These are phyloP conservation scores for Neonothopanus nambi DNA, from an alignment of 1,284 basidiomycete genomes.

Conservation along the genomic window DNA sequence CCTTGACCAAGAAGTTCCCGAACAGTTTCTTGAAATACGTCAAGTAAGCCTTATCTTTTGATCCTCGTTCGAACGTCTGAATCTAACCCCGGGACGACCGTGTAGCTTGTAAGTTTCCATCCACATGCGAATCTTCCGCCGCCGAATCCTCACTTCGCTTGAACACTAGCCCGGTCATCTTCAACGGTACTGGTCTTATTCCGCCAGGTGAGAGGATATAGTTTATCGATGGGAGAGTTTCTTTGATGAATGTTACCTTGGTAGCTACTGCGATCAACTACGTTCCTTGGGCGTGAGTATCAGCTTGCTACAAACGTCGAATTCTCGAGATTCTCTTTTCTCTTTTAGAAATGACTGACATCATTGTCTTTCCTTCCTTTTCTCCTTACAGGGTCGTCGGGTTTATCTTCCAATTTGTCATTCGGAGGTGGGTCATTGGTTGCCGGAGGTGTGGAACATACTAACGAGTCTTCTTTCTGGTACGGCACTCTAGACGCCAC, in stretches of 20 bases:
- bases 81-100: conserved; percentile 37
- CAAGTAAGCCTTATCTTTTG: conserved; percentile 31
- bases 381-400: conserved; percentile 37
- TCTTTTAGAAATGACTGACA: too few relatives aligned
- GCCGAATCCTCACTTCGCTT: background rate
- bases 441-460: too few relatives aligned
- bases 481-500: conserved; percentile 35
- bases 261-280: conserved; percentile 52
- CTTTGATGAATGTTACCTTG: too few relatives aligned
- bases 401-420: conserved; percentile 54
- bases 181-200: conserved; percentile 11
- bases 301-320: too few relatives aligned
- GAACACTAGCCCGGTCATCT: background rate
- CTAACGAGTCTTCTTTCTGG: conserved; percentile 35
- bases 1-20: conserved; percentile 34
- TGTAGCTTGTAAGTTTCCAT: background rate
- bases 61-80: background rate
- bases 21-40: conserved; percentile 41
- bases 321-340: too few relatives aligned
- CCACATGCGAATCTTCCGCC: too few relatives aligned
- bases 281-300: conserved; percentile 48
- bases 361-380: too few relatives aligned
- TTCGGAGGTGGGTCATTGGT: conserved; percentile 43
- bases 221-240: conserved; percentile 32
- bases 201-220: background rate